phyloP scores from a whole-genome alignment of 768 basidiomycete species.

The Termitomyces sp. region DNA sequence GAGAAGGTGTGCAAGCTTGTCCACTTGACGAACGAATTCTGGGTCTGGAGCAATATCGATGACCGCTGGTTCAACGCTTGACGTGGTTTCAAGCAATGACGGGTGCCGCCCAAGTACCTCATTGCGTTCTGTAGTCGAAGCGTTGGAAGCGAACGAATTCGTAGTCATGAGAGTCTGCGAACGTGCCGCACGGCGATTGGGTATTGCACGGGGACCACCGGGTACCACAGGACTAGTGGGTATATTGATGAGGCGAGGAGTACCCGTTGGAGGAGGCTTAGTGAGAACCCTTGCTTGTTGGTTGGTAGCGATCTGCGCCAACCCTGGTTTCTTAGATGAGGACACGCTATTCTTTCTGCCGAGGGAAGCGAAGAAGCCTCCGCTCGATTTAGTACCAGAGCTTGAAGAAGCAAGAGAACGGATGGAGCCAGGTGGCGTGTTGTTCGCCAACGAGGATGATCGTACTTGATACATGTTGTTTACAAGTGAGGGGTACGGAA shows the following conservation, averaged over 20 bases:
- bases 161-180: conserved; percentile 60
- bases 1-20: conserved; percentile 63
- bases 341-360: conserved; percentile 61
- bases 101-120: conserved; percentile 30
- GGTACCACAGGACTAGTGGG: conserved; percentile 50
- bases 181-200: conserved; percentile 49
- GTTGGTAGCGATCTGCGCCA: conserved; percentile 17
- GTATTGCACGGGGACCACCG: conserved; percentile 70
- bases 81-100: conserved; percentile 28
- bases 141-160: conserved; percentile 22
- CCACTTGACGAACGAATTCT: conserved; percentile 63
- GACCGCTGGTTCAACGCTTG: conserved; percentile 21
- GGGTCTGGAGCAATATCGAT: conserved; percentile 35
- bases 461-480: conserved; percentile 24
- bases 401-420: conserved; percentile 41
- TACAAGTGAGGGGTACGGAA: conserved; percentile 76
- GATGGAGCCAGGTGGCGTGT: conserved; percentile 43
- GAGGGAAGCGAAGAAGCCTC: conserved; percentile 69
- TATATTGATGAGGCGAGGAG: conserved; percentile 27
- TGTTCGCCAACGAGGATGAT: conserved; percentile 27
- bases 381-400: conserved; percentile 34
- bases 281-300: conserved; percentile 19
- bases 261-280: conserved; percentile 15
- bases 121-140: conserved; percentile 18
- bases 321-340: conserved; percentile 17